Conservation (phyloP, 1,139 yeast genomes). For the Yamadazyma oceani region DNA sequence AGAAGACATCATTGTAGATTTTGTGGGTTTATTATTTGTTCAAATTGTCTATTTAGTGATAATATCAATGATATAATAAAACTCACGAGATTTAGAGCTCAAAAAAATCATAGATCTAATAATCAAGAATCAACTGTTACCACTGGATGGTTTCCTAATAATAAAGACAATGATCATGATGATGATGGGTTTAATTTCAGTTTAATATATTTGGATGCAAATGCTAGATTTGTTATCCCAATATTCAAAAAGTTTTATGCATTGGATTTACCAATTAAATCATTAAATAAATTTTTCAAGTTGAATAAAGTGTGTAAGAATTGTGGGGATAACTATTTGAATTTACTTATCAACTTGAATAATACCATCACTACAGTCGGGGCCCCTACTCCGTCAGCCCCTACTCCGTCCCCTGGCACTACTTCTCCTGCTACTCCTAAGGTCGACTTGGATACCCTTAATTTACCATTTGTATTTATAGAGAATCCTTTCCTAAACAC, state of each 20-base stretch:
- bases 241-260: conserved; percentile 24
- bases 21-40: conserved; percentile 43
- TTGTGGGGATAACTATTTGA: conserved; percentile 36
- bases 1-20: conserved; percentile 47
- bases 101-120: background rate
- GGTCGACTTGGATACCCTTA: conserved; percentile 8
- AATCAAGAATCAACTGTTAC: background rate
- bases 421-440: background rate
- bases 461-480: conserved; percentile 32
- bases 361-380: conserved; percentile 8
- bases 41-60: conserved; percentile 30
- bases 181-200: conserved; percentile 16
- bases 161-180: conserved; percentile 1
- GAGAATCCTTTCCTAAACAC: conserved; percentile 38
- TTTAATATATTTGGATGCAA: conserved; percentile 29
- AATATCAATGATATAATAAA: conserved; percentile 3
- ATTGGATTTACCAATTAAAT: conserved; percentile 5
- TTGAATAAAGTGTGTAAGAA: conserved; percentile 38
- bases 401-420: background rate
- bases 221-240: conserved; percentile 42
- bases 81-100: conserved; percentile 1
- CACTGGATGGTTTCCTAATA: conserved; percentile 1
- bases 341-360: conserved; percentile 30
- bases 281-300: conserved; percentile 21
- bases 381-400: conserved; percentile 3